Evolutionary conservation across 2,329 filamentous ascomycete genomes (phyloP).

Genomic region (Pseudofabraea citricarpa): DNA sequence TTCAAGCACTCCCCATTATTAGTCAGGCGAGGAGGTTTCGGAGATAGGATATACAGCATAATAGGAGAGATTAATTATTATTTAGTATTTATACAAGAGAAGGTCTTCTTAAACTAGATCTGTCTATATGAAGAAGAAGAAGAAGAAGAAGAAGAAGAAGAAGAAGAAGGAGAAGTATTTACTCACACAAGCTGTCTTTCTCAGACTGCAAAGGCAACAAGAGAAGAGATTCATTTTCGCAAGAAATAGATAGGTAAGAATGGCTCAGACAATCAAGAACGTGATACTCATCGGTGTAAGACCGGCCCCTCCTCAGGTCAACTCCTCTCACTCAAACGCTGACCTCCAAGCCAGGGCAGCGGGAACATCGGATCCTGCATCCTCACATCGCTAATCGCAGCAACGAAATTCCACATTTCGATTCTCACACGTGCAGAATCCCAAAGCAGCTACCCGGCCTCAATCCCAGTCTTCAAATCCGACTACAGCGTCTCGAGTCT

Average conservation of each 20-base stretch:
- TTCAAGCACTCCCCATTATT: not conserved
- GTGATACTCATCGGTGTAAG: not conserved
- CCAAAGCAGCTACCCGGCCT: constrained; percentile 13
- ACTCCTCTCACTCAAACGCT: not conserved
- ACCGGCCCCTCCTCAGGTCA: not conserved
- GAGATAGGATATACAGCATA: too few relatives aligned
- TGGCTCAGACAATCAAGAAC: not conserved
- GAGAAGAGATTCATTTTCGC: too few relatives aligned
- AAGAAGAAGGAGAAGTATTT: not conserved
- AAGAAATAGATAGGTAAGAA: not conserved
- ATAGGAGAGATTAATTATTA: too few relatives aligned
- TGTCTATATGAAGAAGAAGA: not conserved
- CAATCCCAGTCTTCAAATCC: constrained; percentile 11
- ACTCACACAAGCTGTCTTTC: too few relatives aligned
- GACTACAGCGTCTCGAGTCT: constrained; percentile 4
- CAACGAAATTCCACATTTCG: constrained; percentile 20
- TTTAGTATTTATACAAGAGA: not conserved
- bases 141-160: not conserved
- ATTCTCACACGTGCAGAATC: constrained; percentile 26
- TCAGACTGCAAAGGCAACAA: too few relatives aligned
- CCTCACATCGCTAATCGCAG: constrained; percentile 20
- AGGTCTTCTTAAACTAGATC: not conserved
- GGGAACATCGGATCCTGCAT: constrained; percentile 8
- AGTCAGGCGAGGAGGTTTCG: not conserved
- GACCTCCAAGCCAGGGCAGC: constrained; percentile 17